Percentiles rank a stretch among this genome's conserved stretches.
phyloP scores from a whole-genome alignment of 495 filamentous ascomycete genomes.

The Barbatosphaeria neglecta region DNA sequence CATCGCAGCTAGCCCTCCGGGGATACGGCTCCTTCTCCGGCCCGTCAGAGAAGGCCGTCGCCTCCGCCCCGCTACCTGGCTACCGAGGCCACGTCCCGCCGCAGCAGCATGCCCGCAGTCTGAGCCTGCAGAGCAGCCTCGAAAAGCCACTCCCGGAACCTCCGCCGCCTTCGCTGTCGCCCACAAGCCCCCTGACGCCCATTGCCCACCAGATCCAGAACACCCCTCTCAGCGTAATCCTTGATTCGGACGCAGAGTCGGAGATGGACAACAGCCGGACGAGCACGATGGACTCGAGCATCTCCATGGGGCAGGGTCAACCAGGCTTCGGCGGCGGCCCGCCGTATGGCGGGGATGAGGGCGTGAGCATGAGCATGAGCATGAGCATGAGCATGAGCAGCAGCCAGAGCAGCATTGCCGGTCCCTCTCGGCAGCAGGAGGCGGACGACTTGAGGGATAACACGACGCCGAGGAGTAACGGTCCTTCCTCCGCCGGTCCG shows the following conservation, averaged over 20 bases:
- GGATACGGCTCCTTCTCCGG: slow-evolving; percentile 2
- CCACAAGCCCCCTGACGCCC: slow-evolving; percentile 21
- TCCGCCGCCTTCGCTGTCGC: slow-evolving; percentile 28
- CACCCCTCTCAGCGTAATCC: slow-evolving; percentile 13
- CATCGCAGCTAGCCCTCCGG: slow-evolving; percentile 20
- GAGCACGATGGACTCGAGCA: slow-evolving; percentile 50
- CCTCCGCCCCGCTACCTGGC: slow-evolving; percentile 14
- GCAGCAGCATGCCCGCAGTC: slow-evolving; percentile 33
- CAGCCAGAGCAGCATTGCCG: slow-evolving; percentile 45
- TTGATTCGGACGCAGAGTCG: slow-evolving; percentile 17
- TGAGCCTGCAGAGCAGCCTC: slow-evolving; percentile 38
- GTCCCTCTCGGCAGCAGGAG: slow-evolving; percentile 22
- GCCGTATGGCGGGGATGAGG: too few relatives aligned
- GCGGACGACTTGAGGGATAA: slow-evolving; percentile 36
- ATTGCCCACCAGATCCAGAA: slow-evolving; percentile 7
- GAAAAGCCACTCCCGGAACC: slow-evolving; percentile 41
- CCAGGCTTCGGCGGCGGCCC: slow-evolving; percentile 12
- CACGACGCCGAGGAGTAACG: slow-evolving; percentile 38
- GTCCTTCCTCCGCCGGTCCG: slow-evolving; percentile 37
- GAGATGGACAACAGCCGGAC: slow-evolving; percentile 33
- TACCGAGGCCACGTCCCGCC: slow-evolving; percentile 7
- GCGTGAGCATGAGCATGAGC: slow-evolving; percentile 25
- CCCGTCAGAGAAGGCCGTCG: slow-evolving; percentile 9
- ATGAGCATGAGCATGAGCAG: slow-evolving; percentile 39
- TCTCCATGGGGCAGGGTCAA: slow-evolving; percentile 30